A percentile compares a stretch with the other conserved stretches of the same genome.
Conservation (phyloP, 2,329 filamentous ascomycete species). For the Botrytis aclada region DNA sequence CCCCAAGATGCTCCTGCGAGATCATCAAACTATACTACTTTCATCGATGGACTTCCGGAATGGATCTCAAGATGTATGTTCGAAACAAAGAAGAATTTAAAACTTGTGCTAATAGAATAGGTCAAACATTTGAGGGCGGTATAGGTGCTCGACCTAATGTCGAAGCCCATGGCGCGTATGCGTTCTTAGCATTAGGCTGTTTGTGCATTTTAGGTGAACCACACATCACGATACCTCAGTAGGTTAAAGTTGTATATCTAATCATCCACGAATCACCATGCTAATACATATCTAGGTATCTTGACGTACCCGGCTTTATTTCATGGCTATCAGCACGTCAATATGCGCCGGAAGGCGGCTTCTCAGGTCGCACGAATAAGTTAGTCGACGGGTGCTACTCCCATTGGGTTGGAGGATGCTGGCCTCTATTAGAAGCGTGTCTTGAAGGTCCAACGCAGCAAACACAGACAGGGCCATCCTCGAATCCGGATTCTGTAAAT, state of each 20-base stretch:
- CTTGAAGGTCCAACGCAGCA: constrained; percentile 48
- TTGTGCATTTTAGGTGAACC: constrained; percentile 82
- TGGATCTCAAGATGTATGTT: constrained; percentile 77
- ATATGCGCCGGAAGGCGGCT: constrained; percentile 86
- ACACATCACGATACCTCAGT: constrained; percentile 69
- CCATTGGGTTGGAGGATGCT: constrained; percentile 95
- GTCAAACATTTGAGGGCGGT: constrained; percentile 92
- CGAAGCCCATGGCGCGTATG: constrained; percentile 95
- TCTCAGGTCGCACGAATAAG: constrained; percentile 94
- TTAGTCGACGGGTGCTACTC: constrained; percentile 97
- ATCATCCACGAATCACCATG: constrained; percentile 19
- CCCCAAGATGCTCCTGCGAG: constrained; percentile 68
- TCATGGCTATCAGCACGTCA: constrained; percentile 89
- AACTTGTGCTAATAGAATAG: constrained; percentile 42
- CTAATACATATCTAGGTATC: constrained; percentile 51
- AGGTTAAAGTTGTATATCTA: constrained; percentile 39
- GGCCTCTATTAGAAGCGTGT: constrained; percentile 82
- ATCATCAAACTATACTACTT: constrained; percentile 58
- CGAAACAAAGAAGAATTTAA: constrained; percentile 14
- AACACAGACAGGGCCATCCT: constrained; percentile 15
- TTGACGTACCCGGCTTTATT: constrained; percentile 73
- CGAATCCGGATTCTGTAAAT: constrained; percentile 38
- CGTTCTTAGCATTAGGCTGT: constrained; percentile 89
- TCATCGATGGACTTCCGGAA: constrained; percentile 71
- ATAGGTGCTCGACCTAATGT: constrained; percentile 80